phyloP scores from a whole-genome alignment of 305 asterid species.

The Rubia balearica region DNA sequence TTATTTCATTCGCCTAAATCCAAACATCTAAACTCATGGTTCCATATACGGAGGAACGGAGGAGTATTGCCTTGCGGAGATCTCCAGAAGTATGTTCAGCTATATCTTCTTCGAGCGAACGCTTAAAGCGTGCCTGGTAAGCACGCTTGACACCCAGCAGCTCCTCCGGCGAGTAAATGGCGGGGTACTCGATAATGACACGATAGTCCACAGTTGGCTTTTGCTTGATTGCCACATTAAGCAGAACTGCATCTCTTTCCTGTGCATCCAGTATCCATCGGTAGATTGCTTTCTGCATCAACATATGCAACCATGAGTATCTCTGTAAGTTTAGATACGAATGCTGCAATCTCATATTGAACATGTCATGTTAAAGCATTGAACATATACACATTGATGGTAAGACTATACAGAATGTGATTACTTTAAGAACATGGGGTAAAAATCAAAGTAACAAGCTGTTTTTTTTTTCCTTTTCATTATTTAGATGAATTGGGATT shows the following conservation, averaged over 20 bases:
- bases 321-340: background rate
- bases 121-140: slow-evolving; percentile 58
- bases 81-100: slow-evolving; percentile 49
- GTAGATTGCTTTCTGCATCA: slow-evolving; percentile 49
- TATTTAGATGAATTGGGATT: too few species aligned
- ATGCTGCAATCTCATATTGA: background rate
- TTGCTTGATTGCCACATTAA: slow-evolving; percentile 46
- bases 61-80: slow-evolving; percentile 45
- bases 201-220: slow-evolving; percentile 32
- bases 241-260: slow-evolving; percentile 59
- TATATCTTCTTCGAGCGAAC: slow-evolving; percentile 62
- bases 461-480: too few species aligned
- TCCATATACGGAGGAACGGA: background rate
- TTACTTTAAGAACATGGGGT: too few species aligned
- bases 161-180: slow-evolving; percentile 51
- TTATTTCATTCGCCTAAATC: too few species aligned
- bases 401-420: too few species aligned
- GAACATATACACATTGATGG: too few species aligned
- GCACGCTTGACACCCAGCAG: slow-evolving; percentile 57
- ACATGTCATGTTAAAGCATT: background rate
- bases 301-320: background rate
- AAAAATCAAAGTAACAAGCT: too few species aligned
- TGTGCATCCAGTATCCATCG: slow-evolving; percentile 72
- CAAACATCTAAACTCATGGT: too few species aligned
- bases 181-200: slow-evolving; percentile 39